Conservation (phyloP, 2,329 filamentous ascomycete species). For the Beauveria australis region DNA sequence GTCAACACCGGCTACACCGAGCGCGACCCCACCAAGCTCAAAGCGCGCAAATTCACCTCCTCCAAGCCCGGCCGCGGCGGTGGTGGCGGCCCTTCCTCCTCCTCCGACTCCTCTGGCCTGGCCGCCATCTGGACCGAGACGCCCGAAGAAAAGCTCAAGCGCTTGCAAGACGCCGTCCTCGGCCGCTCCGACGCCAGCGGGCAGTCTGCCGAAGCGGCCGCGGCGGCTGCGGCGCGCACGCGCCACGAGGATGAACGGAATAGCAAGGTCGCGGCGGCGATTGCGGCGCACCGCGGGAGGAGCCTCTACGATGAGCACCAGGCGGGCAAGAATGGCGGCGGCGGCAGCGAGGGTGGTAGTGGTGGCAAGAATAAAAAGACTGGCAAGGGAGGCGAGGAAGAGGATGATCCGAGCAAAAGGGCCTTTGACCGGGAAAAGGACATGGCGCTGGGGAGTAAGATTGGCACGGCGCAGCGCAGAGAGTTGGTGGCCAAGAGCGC, state of each 20-base stretch:
- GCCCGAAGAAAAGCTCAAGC: conserved; percentile 74
- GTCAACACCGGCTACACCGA: conserved; percentile 45
- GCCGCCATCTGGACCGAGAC: conserved; percentile 85
- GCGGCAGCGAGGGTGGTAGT: conserved; percentile 13
- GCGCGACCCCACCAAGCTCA: conserved; percentile 76
- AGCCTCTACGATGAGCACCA: conserved; percentile 54
- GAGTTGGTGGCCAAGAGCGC: conserved; percentile 73
- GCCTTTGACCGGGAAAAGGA: conserved; percentile 92
- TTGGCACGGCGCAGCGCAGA: conserved; percentile 64
- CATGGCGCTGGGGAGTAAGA: conserved; percentile 67
- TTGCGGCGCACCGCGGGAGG: conserved; percentile 46
- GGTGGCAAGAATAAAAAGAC: conserved; percentile 4
- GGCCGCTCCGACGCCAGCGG: conserved; percentile 49
- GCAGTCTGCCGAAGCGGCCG: conserved; percentile 31
- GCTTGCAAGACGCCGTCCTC: conserved; percentile 73
- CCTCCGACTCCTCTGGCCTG: conserved; percentile 29
- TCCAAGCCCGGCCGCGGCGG: conserved; percentile 36
- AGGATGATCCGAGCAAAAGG: conserved; percentile 85
- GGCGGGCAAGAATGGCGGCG: conserved; percentile 20
- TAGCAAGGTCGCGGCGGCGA: conserved; percentile 37
- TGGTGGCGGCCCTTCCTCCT: conserved; percentile 13
- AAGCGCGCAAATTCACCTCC: conserved; percentile 68
- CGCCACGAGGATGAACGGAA: conserved; percentile 49
- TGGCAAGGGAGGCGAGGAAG: conserved; percentile 39
- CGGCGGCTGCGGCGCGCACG: conserved; percentile 33